Conservation (phyloP, 495 filamentous ascomycete genomes). For the Trichoderma virens region DNA sequence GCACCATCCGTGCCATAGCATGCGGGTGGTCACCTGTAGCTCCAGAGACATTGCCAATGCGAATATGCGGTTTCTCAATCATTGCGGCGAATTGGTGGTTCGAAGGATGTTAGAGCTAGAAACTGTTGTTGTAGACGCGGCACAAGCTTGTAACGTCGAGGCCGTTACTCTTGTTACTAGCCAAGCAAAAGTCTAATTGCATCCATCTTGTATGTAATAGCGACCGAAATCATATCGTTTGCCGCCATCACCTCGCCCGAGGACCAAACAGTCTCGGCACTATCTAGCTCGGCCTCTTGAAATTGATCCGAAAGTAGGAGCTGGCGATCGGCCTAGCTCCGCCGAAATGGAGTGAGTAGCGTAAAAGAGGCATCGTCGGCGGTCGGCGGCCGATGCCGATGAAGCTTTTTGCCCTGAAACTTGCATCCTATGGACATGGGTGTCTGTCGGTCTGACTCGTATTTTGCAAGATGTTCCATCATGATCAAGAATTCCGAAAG, state of each 20-base stretch:
- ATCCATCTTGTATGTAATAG: background rate
- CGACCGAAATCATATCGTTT: background rate
- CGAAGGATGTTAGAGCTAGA: background rate
- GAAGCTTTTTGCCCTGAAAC: too few relatives aligned
- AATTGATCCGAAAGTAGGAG: too few relatives aligned
- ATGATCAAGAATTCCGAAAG: too few relatives aligned
- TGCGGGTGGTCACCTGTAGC: conserved; percentile 27
- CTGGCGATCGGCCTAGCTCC: too few relatives aligned
- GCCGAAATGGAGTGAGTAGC: too few relatives aligned
- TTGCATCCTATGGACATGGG: too few relatives aligned
- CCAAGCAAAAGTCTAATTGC: too few relatives aligned
- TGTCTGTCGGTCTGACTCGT: too few relatives aligned
- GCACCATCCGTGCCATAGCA: conserved; percentile 17
- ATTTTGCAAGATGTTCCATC: too few relatives aligned
- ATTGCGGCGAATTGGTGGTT: background rate
- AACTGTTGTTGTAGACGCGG: background rate
- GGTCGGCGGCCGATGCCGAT: too few relatives aligned
- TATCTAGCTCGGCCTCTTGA: background rate
- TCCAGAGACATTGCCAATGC: conserved; percentile 25
- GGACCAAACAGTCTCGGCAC: background rate
- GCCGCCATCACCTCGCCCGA: background rate
- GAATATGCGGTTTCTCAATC: conserved; percentile 10
- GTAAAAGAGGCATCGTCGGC: too few relatives aligned
- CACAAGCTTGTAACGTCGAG: background rate
- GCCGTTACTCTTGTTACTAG: too few relatives aligned